Evolutionary conservation across 192 early-diverging fungal genomes (phyloP).

Genomic region (Rhizophagus clarus): DNA sequence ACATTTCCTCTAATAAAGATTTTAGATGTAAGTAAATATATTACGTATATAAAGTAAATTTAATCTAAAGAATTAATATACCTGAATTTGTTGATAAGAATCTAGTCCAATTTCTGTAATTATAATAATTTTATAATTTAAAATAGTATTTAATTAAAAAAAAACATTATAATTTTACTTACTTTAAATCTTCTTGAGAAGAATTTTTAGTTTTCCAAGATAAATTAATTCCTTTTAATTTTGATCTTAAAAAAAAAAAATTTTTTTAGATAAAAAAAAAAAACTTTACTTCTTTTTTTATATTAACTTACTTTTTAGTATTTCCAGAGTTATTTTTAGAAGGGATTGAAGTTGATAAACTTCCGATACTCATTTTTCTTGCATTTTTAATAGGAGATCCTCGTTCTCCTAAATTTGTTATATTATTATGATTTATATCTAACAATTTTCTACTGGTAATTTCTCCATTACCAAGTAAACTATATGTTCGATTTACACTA

Average conservation of each 20-base stretch:
- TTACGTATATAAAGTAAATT: background rate
- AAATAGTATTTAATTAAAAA: background rate
- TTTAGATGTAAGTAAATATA: background rate
- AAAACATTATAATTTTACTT: background rate
- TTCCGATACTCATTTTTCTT: background rate
- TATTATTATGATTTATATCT: constrained; percentile 16
- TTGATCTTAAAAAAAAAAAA: constrained; percentile 20
- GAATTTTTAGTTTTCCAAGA: constrained; percentile 14
- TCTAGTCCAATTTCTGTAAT: constrained; percentile 59
- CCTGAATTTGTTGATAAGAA: constrained; percentile 62
- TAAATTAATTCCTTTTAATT: constrained; percentile 19
- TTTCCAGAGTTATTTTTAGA: background rate
- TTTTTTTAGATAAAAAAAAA: background rate
- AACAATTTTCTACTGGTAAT: constrained; percentile 1
- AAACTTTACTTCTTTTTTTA: background rate
- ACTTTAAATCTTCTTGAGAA: constrained; percentile 33
- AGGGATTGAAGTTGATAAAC: background rate
- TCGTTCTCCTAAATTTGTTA: background rate
- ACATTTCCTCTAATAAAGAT: constrained; percentile 56
- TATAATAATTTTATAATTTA: background rate
- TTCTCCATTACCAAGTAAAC: constrained; percentile 10
- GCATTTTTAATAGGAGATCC: background rate
- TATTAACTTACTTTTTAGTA: background rate
- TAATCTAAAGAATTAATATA: constrained; percentile 6
- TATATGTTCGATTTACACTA: constrained; percentile 20